Percentiles rank a stretch among this genome's conserved stretches.
phyloP scores from a whole-genome alignment of 2,329 filamentous ascomycete species.

The Pyrenophora teres region DNA sequence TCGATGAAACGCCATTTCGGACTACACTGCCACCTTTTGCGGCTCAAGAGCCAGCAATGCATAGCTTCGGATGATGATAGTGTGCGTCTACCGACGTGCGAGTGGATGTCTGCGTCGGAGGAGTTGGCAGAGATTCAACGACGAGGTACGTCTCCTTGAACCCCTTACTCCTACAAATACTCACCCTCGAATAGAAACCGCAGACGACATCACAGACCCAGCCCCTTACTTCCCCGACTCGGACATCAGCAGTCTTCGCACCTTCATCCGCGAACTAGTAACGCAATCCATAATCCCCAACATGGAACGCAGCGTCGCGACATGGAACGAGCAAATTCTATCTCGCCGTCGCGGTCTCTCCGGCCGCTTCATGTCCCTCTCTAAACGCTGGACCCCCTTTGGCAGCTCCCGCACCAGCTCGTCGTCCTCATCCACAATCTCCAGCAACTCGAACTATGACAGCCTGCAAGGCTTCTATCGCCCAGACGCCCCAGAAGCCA shows the following conservation, averaged over 20 bases:
- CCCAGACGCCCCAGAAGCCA: slow-evolving; percentile 81
- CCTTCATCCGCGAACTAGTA: slow-evolving; percentile 92
- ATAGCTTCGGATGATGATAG: slow-evolving; percentile 91
- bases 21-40: slow-evolving; percentile 88
- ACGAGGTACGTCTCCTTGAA: slow-evolving; percentile 54
- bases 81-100: slow-evolving; percentile 75
- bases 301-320: slow-evolving; percentile 88
- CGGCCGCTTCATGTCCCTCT: slow-evolving; percentile 92
- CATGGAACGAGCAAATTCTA: slow-evolving; percentile 97
- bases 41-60: slow-evolving; percentile 82
- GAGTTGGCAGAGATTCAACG: slow-evolving; percentile 75
- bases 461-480: slow-evolving; percentile 76
- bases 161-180: slow-evolving; percentile 10
- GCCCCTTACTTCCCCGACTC: slow-evolving; percentile 87
- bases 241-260: slow-evolving; percentile 83
- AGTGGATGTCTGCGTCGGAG: slow-evolving; percentile 88
- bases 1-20: slow-evolving; percentile 99
- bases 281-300: slow-evolving; percentile 92
- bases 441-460: slow-evolving; percentile 74
- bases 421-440: slow-evolving; percentile 53
- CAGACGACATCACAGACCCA: slow-evolving; percentile 72
- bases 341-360: slow-evolving; percentile 86
- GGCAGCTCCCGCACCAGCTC: slow-evolving; percentile 67
- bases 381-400: slow-evolving; percentile 86
- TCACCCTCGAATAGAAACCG: slow-evolving; percentile 54